Base-by-base conservation (phyloP, 768 basidiomycete species). In the Podaxis sp. region DNA sequence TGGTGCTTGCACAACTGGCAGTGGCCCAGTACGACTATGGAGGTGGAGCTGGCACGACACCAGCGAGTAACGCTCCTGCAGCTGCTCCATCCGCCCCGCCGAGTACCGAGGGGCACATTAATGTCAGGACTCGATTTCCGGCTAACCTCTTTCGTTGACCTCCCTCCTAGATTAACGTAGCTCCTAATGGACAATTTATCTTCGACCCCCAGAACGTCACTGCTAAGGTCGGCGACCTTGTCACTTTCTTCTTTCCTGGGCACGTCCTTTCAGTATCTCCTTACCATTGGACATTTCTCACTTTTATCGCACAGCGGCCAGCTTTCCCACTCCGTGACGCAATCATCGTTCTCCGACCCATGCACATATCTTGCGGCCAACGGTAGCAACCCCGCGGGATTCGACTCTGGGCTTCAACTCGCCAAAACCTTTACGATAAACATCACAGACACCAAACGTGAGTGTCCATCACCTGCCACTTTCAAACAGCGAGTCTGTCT, bases 161-260 rank as follows among this genome's bases (percentile, higher is more conserved):
- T 33, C 57, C 56, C 41, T 8, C 46, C 57, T 50, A 84, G 81
- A 69, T 85, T 63, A 68, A 83, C 49, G 85, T 85, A 36, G 76
- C 72, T 4, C 63, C 75, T 49, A 66, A 74, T 15, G 74, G 73
- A 4, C 60, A 67, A 13, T 79, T 82, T 65, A 62, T 71, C 11
- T 86, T 79, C 74, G 73, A 66, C 61, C 85, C 84, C 2, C 29
- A 67, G 51, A 81, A 82, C 65, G 66, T 86, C 65, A 78, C 71
- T 15, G 84, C 85, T 0, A 19, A 76, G 4, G 78, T 80, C 19
- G 81, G 81, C n/a, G 80, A 82, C n/a, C 62, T 73, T 3, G 78
- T 86, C 33, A 82, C 80, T 2, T 86, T 86, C 73, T 80, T 71
- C 67, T 82, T 85, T 77, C 81, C 83, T 9, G 64, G 65, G 83